Conservation (phyloP, 805 yeast genomes). For the Saccharomycopsis sp. region DNA sequence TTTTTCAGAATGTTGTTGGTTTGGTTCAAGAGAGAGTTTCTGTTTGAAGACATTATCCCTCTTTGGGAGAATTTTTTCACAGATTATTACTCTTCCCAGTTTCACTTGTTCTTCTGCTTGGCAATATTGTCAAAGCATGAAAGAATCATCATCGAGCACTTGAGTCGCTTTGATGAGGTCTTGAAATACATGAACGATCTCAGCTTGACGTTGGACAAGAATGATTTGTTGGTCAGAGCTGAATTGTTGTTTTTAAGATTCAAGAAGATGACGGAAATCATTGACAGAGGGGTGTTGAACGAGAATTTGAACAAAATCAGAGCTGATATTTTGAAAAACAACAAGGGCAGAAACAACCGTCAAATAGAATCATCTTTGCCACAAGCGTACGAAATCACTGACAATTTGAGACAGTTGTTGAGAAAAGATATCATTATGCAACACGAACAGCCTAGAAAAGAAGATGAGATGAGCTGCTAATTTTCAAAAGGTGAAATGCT, state of each 20-base stretch:
- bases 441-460: slow-evolving; percentile 40
- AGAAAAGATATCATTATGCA: slow-evolving; percentile 55
- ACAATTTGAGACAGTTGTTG: slow-evolving; percentile 51
- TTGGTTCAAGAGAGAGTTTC: slow-evolving; percentile 90
- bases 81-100: slow-evolving; percentile 77
- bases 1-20: slow-evolving; percentile 91
- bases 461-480: slow-evolving; percentile 14
- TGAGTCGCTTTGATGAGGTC: slow-evolving; percentile 81
- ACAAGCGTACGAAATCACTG: slow-evolving; percentile 27
- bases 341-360: slow-evolving; percentile 22
- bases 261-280: slow-evolving; percentile 66
- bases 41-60: slow-evolving; percentile 62
- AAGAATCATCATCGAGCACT: slow-evolving; percentile 61
- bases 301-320: slow-evolving; percentile 17
- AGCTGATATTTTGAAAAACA: slow-evolving; percentile 12
- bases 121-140: slow-evolving; percentile 87
- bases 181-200: slow-evolving; percentile 88
- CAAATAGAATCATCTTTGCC: slow-evolving; percentile 16
- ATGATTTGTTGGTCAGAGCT: slow-evolving; percentile 72
- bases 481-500: no score
- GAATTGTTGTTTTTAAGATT: slow-evolving; percentile 78
- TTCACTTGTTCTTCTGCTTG: slow-evolving; percentile 76
- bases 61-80: slow-evolving; percentile 96
- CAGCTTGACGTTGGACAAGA: slow-evolving; percentile 63
- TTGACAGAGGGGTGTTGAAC: slow-evolving; percentile 42